A percentile compares a stretch with the other conserved stretches of the same genome.
These are phyloP conservation scores for Graphium sp. DNA, from an alignment of 2,329 filamentous ascomycete genomes.

Conservation along the genomic window DNA sequence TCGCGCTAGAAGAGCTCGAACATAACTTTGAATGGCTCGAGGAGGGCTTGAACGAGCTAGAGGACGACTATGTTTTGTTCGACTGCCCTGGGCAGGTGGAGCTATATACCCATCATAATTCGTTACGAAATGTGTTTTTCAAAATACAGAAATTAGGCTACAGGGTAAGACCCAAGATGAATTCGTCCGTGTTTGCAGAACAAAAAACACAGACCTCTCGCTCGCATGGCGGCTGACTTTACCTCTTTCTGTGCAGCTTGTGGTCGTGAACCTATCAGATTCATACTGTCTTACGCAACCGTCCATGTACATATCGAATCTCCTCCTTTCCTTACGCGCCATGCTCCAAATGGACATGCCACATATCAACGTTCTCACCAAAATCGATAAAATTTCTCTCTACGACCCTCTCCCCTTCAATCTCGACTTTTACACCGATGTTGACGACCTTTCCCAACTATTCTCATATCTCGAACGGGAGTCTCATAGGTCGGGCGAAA, in stretches of 20 bases:
- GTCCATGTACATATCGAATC: conserved; percentile 85
- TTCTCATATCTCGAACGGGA: conserved; percentile 68
- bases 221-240: no score
- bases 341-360: conserved; percentile 98
- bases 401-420: conserved; percentile 87
- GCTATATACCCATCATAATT: conserved; percentile 88
- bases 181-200: no score
- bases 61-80: conserved; percentile 85
- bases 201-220: no score
- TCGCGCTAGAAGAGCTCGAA: conserved; percentile 89
- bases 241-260: conserved; percentile 45
- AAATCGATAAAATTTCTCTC: conserved; percentile 83
- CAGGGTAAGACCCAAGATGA: no score
- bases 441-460: conserved; percentile 78
- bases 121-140: conserved; percentile 81
- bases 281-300: conserved; percentile 86
- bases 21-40: conserved; percentile 88
- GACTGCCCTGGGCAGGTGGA: conserved; percentile 97
- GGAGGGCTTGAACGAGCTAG: conserved; percentile 59
- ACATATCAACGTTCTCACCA: conserved; percentile 89
- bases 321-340: conserved; percentile 80
- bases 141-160: conserved; percentile 82
- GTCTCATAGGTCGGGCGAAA: conserved; percentile 47
- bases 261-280: conserved; percentile 85
- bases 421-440: conserved; percentile 92